A percentile compares a stretch with the other conserved stretches of the same genome.
phyloP scores from a whole-genome alignment of 164 flowering plant genomes.

The Warburgia ugandensis region DNA sequence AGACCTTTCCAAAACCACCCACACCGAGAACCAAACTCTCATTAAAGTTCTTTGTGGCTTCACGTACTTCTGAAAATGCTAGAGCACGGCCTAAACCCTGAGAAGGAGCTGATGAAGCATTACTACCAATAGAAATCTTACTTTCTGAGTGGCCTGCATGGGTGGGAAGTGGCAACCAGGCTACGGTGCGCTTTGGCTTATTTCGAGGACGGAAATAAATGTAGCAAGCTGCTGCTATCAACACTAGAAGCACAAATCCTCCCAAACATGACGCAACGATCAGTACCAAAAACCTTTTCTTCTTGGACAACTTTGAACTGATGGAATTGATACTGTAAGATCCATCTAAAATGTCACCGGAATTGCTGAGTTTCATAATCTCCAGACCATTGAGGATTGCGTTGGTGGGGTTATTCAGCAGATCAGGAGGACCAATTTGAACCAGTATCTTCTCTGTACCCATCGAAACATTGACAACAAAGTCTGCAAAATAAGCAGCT shows the following conservation, averaged over 20 bases:
- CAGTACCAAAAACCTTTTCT: conserved; percentile 10
- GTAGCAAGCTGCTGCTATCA: conserved; percentile 12
- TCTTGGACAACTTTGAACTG: conserved; percentile 12
- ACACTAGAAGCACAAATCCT: conserved; percentile 17
- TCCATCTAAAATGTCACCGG: conserved; percentile 25
- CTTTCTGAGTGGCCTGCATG: conserved; percentile 30
- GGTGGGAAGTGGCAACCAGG: conserved; percentile 28
- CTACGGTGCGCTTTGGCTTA: conserved; percentile 16
- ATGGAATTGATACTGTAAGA: conserved; percentile 7
- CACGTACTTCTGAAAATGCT: conserved; percentile 31
- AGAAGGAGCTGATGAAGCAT: conserved; percentile 25
- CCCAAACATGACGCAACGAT: conserved; percentile 18
- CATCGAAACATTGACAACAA: too few species aligned
- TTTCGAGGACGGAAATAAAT: conserved; percentile 9
- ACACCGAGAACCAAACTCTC: conserved; percentile 36
- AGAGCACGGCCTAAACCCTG: conserved; percentile 26
- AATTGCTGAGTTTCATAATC: conserved; percentile 42
- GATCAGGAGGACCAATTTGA: conserved; percentile 38
- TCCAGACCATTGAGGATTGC: conserved; percentile 56
- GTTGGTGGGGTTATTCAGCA: conserved; percentile 22
- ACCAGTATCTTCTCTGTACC: too few species aligned
- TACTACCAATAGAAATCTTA: conserved; percentile 31
- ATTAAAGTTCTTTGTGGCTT: conserved; percentile 43
- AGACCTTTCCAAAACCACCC: conserved; percentile 47
- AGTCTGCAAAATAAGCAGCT: conserved; percentile 34